phyloP scores from a whole-genome alignment of 2,329 filamentous ascomycete species.

The Colletotrichum noveboracense region DNA sequence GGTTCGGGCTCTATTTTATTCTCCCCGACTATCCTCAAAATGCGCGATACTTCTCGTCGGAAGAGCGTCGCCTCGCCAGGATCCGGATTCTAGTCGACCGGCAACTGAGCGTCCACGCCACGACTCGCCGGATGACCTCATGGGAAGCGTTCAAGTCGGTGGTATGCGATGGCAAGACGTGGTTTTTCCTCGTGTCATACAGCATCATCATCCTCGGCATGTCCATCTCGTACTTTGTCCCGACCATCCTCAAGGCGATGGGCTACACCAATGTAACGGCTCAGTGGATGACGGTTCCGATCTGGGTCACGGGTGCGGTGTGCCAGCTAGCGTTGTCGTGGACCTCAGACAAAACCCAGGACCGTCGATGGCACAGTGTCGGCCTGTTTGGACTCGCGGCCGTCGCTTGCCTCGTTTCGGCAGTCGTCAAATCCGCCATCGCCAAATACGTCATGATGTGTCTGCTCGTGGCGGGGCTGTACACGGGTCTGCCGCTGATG shows the following conservation, averaged over 20 bases:
- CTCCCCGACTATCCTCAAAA: not conserved
- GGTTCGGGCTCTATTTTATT: not conserved
- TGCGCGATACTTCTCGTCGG: not conserved
- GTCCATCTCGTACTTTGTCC: not conserved
- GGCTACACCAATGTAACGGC: not conserved
- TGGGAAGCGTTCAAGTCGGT: not conserved
- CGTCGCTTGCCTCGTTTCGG: not conserved
- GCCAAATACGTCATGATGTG: conserved; percentile 8
- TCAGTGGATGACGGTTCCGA: not conserved
- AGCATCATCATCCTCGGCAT: not conserved
- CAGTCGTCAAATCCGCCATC: not conserved
- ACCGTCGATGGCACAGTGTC: not conserved
- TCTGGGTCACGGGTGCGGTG: not conserved
- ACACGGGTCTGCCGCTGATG: conserved; percentile 18
- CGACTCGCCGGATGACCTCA: not conserved
- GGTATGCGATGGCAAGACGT: not conserved
- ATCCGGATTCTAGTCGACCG: not conserved
- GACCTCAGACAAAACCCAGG: not conserved
- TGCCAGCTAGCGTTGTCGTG: not conserved
- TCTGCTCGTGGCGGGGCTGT: conserved; percentile 15
- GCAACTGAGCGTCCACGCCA: not conserved
- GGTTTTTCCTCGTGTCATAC: not conserved
- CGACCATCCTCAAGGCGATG: not conserved
- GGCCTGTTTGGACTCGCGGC: not conserved
- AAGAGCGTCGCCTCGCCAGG: not conserved